Conservation (phyloP, 208 protist species). For the Entamoeba moshkovskii region DNA sequence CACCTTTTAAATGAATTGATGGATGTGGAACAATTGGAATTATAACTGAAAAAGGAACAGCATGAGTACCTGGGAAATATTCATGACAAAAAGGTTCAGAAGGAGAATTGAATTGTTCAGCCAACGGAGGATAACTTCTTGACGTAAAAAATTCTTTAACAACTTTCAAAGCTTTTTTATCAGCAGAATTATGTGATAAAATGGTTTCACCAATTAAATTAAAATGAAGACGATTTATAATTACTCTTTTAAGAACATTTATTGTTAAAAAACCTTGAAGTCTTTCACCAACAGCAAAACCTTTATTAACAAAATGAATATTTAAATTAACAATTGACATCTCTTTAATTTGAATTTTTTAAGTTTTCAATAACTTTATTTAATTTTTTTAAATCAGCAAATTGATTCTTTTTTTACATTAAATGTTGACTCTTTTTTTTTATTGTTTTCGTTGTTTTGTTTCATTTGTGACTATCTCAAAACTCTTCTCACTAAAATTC, state of each 20-base stretch:
- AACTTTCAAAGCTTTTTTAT: neutral
- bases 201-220: neutral
- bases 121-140: neutral
- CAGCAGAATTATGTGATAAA: neutral
- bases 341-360: too few relatives aligned
- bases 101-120: neutral
- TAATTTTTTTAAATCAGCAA: too few relatives aligned
- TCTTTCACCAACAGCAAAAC: neutral
- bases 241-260: neutral
- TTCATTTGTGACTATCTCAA: too few relatives aligned
- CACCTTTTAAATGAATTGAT: neutral
- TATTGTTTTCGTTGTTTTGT: too few relatives aligned
- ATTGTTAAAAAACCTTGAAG: neutral
- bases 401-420: too few relatives aligned
- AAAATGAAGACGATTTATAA: neutral
- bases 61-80: neutral
- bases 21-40: neutral
- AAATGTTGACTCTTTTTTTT: too few relatives aligned
- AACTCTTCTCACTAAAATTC: too few relatives aligned
- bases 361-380: too few relatives aligned
- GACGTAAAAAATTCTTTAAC: neutral
- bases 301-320: neutral
- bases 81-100: neutral
- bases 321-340: too few relatives aligned
- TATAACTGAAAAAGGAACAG: neutral